Conservation (phyloP, 116 monocot genomes). For the Dioscorea cayenensis region DNA sequence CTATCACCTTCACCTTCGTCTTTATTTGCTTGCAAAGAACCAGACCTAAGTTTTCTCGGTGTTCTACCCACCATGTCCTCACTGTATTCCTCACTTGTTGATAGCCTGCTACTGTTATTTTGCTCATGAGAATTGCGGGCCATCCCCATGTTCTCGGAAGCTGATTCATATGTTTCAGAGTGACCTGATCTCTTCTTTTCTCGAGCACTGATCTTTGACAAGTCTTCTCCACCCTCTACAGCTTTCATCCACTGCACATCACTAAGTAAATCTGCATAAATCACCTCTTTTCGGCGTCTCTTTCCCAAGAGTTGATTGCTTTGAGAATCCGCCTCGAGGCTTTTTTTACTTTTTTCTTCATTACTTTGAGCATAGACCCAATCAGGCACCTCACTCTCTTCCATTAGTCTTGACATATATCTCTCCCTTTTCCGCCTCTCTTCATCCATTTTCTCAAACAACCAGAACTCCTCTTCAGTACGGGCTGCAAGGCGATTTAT, state of each 20-base stretch:
- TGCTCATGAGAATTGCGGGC: conserved; percentile 22
- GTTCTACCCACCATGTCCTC: conserved; percentile 29
- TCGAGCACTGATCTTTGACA: conserved; percentile 28
- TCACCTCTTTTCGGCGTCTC: conserved; percentile 72
- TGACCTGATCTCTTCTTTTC: conserved; percentile 34
- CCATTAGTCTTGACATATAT: conserved; percentile 86
- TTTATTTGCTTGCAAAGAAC: conserved; percentile 9
- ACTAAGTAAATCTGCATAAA: conserved; percentile 75
- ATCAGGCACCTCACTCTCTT: conserved; percentile 91
- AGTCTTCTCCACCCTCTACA: conserved; percentile 74
- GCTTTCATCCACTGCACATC: conserved; percentile 86
- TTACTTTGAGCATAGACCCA: conserved; percentile 63
- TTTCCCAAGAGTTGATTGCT: conserved; percentile 43
- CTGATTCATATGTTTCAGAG: conserved; percentile 17
- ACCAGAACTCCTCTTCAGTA: conserved; percentile 83
- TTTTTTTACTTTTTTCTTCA: conserved; percentile 22
- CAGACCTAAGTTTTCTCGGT: conserved; percentile 13
- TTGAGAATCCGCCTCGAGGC: conserved; percentile 10
- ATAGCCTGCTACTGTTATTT: conserved; percentile 15
- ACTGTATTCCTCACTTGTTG: conserved; percentile 39
- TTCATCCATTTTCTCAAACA: conserved; percentile 98
- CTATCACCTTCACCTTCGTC: conserved; percentile 26
- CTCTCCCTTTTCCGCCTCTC: conserved; percentile 75
- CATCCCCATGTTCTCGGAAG: conserved; percentile 8
- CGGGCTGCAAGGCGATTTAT: conserved; percentile 97